These are phyloP conservation scores for Boechera retrofracta DNA, from an alignment of 345 rosid genomes.

Conservation along the genomic window DNA sequence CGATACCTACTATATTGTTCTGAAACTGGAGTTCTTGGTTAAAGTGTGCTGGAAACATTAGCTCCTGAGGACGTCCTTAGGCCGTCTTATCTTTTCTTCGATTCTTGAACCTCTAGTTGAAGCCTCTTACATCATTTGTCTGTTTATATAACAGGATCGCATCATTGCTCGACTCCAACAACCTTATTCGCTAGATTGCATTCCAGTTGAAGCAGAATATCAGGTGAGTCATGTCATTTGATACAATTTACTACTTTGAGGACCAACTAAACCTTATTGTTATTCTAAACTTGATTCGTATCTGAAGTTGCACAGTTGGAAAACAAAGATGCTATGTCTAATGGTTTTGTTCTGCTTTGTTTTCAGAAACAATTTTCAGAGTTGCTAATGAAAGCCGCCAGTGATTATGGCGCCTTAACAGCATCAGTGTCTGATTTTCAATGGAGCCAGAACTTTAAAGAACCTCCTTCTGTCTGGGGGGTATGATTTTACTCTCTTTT, in stretches of 20 bases:
- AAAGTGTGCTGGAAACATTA: neutral
- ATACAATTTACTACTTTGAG: slow-evolving; percentile 4
- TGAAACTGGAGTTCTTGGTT: neutral
- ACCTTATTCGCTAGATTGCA: slow-evolving; percentile 96
- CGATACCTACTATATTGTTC: neutral
- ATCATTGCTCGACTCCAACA: slow-evolving; percentile 99
- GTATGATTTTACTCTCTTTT: slow-evolving; percentile 50
- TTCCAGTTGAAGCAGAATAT: slow-evolving; percentile 99
- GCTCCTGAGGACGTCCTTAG: neutral
- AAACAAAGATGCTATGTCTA: slow-evolving; percentile 9
- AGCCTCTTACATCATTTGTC: neutral
- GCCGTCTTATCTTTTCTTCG: neutral
- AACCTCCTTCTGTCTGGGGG: slow-evolving; percentile 98
- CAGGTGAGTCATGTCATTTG: slow-evolving; percentile 58
- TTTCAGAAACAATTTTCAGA: slow-evolving; percentile 97
- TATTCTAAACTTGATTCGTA: neutral
- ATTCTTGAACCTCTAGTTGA: neutral
- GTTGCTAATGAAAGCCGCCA: slow-evolving; percentile 93
- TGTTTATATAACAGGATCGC: slow-evolving; percentile 67
- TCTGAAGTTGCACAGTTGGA: neutral
- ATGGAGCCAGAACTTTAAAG: slow-evolving; percentile 98
- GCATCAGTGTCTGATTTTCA: slow-evolving; percentile 91
- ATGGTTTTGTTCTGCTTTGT: slow-evolving; percentile 35
- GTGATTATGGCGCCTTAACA: slow-evolving; percentile 96
- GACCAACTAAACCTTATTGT: neutral